Evolutionary conservation across 768 basidiomycete species (phyloP), one percentile per base, ranked within the genome.

Genomic region (Calocera viscosa): DNA sequence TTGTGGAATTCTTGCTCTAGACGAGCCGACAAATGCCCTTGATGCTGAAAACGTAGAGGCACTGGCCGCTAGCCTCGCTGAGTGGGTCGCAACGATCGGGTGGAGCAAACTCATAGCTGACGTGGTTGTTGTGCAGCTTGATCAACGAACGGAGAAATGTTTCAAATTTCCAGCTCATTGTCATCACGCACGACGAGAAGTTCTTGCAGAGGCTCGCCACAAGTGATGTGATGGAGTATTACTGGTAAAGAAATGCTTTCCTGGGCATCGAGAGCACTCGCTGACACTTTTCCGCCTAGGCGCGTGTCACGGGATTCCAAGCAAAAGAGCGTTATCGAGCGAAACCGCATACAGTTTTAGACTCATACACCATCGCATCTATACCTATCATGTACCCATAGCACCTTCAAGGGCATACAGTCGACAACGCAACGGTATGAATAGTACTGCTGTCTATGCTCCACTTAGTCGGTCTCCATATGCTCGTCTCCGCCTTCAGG

Each of bases 1-100:
- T 71, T 98, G 96, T 76, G 96, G 96, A 22, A 96, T 99, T 70
- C 83, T 99, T 28, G 96, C 96, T 0, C 79, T 99, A 68, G 96
- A 99, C 73, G 96, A 99, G 78, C 96, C 96, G 14, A 98, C 96
- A 24, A 98, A 97, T 69, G 96, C 96, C 32, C 80, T 99, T 63
- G 96, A 99, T 73, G 84, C 86, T 10, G 95, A 97, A 76, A 97
- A 97, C 73, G 95, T 98, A 66, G 90, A 94, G 72, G 94, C 94
- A 11, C 81, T 98, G 19, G 95, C 96, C 2, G 83, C 83, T 26
- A 91, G 94, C 70, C 82, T 99, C 26, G 87, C 94, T 24, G 94
- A 94, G 94, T 95, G 71, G 74, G 91, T 81, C 43, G 3, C 49
- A 19, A 47, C 7, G 5, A 47, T 47, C n/a, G 65, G 43, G 38